Percentiles rank a stretch among this genome's conserved stretches.
Evolutionary conservation across 139 green algal species (phyloP).

Genomic region (Chlamydomonas incerta): DNA sequence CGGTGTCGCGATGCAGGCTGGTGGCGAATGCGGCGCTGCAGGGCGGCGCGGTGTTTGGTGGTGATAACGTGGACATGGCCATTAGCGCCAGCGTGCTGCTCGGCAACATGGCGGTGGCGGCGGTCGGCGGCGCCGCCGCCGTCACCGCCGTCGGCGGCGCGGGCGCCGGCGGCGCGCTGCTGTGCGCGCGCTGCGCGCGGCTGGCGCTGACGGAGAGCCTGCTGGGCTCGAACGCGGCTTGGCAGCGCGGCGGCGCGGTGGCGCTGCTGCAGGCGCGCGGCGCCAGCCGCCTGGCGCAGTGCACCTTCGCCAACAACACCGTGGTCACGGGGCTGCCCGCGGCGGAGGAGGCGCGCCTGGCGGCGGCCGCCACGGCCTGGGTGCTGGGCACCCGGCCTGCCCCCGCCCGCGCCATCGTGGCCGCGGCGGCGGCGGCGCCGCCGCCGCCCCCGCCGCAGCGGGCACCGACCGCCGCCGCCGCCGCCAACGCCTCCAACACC

Average conservation of each 20-base stretch:
- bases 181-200: background rate
- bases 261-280: background rate
- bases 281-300: background rate
- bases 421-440: too few species aligned
- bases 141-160: background rate
- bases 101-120: background rate
- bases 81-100: background rate
- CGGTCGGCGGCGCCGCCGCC: background rate
- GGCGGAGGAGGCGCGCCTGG: background rate
- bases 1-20: background rate
- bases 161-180: background rate
- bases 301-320: background rate
- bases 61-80: background rate
- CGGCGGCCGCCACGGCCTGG: background rate
- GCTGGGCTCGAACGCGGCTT: background rate
- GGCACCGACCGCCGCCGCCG: too few species aligned
- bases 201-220: background rate
- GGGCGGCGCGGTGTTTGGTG: background rate
- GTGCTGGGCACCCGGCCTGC: background rate
- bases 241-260: background rate
- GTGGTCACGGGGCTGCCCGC: background rate
- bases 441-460: background rate
- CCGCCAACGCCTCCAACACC: too few species aligned
- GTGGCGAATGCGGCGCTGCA: background rate
- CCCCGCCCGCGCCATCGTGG: too few species aligned